phyloP scores from a whole-genome alignment of 2,329 filamentous ascomycete species.

The Aquanectria penicillioides region DNA sequence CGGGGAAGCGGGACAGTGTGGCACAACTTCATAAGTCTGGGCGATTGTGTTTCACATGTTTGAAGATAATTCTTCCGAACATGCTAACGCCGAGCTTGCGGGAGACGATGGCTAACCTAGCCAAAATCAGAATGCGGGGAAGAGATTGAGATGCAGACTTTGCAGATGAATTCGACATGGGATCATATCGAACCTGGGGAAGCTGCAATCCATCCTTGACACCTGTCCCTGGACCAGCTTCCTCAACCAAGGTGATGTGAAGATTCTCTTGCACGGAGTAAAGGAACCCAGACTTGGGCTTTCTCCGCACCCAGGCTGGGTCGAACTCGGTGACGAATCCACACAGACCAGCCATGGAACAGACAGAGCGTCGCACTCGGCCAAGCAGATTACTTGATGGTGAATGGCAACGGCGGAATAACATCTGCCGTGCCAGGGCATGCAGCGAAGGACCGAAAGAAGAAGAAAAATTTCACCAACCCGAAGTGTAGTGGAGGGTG shows the following conservation, averaged over 20 bases:
- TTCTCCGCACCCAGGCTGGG: neutral
- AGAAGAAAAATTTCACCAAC: neutral
- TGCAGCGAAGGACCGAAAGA: constrained; percentile 9
- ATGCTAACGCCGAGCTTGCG: constrained; percentile 8
- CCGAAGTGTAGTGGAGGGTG: constrained; percentile 1
- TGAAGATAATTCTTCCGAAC: neutral
- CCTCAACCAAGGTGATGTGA: neutral
- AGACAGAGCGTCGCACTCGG: constrained; percentile 1
- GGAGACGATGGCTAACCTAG: constrained; percentile 1
- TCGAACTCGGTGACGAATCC: neutral
- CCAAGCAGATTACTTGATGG: neutral
- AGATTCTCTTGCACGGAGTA: too few species aligned
- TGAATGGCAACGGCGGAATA: neutral
- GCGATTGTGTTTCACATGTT: constrained; percentile 9
- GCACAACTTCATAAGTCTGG: neutral
- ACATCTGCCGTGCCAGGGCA: neutral
- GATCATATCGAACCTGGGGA: constrained; percentile 4
- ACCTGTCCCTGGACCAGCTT: neutral
- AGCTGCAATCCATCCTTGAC: neutral
- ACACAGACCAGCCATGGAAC: neutral
- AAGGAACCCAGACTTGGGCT: neutral
- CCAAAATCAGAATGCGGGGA: constrained; percentile 18
- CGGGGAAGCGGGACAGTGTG: constrained; percentile 6
- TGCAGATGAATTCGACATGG: neutral
- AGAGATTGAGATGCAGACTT: constrained; percentile 2